Conservation (phyloP, 1,139 yeast genomes). For the Saccharomyces hybrid region DNA sequence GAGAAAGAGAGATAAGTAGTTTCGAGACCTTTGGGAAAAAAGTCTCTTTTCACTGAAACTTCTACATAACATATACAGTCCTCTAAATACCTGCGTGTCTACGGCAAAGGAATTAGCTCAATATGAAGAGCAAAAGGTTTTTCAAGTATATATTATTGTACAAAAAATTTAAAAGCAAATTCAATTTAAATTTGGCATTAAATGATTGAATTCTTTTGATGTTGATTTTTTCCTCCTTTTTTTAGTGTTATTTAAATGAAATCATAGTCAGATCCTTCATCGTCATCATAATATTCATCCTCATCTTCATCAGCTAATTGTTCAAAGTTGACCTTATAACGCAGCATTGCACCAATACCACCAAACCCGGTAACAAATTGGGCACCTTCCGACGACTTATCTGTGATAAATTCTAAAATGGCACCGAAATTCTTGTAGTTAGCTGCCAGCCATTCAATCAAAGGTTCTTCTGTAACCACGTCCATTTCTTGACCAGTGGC, state of each 20-base stretch:
- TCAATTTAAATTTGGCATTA: not conserved
- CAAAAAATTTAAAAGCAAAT: slow-evolving; percentile 4
- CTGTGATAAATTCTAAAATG: no score
- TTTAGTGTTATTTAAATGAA: not conserved
- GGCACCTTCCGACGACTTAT: no score
- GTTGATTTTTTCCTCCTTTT: not conserved
- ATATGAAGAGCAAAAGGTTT: slow-evolving; percentile 1
- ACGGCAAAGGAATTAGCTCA: not conserved
- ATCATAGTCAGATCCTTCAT: no score
- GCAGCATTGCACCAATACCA: no score
- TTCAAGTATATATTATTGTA: slow-evolving; percentile 5
- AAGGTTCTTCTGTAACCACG: no score
- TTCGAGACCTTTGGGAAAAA: not conserved
- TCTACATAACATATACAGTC: slow-evolving; percentile 1
- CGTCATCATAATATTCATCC: no score
- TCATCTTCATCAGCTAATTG: no score
- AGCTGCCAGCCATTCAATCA: no score
- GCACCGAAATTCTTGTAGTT: no score
- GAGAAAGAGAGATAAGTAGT: slow-evolving; percentile 24
- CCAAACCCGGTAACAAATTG: no score
- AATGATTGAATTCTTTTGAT: not conserved
- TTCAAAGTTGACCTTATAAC: no score
- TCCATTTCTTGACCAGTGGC: no score
- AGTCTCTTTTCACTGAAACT: not conserved
- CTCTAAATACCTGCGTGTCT: not conserved